Conservation (phyloP, 768 basidiomycete genomes). For the Leccinum variicolor region DNA sequence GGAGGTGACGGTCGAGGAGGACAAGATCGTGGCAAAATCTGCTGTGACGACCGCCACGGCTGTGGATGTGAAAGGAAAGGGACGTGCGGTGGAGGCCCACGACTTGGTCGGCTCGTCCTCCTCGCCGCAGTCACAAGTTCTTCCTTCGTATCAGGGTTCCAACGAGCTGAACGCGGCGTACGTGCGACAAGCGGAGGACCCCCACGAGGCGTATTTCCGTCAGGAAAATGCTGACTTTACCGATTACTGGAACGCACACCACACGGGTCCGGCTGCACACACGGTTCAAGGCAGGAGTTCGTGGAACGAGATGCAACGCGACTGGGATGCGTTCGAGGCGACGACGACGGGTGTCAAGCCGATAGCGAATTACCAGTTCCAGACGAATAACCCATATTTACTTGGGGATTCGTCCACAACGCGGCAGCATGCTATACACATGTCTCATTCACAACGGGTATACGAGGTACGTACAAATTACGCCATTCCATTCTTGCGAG, state of each 20-base stretch:
- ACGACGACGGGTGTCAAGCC: conserved; percentile 61
- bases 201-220: conserved; percentile 66
- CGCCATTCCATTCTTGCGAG: conserved; percentile 10
- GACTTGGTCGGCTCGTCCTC: conserved; percentile 1
- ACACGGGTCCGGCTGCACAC: conserved; percentile 22
- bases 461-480: conserved; percentile 38
- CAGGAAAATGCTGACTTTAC: conserved; percentile 68
- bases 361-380: conserved; percentile 65
- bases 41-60: conserved; percentile 20
- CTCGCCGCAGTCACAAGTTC: conserved; percentile 7
- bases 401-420: conserved; percentile 53
- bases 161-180: conserved; percentile 16
- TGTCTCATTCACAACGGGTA: conserved; percentile 23
- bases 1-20: conserved; percentile 72
- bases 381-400: conserved; percentile 75
- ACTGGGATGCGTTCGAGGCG: conserved; percentile 84
- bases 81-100: conserved; percentile 37
- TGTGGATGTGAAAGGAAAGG: conserved; percentile 64
- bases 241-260: conserved; percentile 52
- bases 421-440: conserved; percentile 42
- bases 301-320: conserved; percentile 69
- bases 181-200: conserved; percentile 32
- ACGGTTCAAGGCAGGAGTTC: conserved; percentile 23
- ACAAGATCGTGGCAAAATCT: conserved; percentile 62
- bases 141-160: conserved; percentile 20